Conservation (phyloP, 192 early-diverging fungal species). For the Coemansia sp. region DNA sequence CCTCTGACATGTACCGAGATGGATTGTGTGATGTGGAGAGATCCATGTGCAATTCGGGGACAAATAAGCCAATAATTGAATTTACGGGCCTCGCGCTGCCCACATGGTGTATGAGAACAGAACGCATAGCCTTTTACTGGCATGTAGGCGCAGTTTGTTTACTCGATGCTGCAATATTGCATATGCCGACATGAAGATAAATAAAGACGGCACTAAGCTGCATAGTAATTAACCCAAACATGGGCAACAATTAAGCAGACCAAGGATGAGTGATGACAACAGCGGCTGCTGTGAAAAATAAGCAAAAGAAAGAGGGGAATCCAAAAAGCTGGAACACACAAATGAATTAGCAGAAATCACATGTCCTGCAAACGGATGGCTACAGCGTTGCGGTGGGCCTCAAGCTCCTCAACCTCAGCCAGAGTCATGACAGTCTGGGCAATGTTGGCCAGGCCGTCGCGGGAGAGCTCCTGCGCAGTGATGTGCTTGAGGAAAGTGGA, state of each 20-base stretch:
- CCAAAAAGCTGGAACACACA: background rate
- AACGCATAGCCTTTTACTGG: background rate
- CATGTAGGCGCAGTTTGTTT: background rate
- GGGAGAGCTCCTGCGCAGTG: constrained; percentile 87
- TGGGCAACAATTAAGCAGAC: background rate
- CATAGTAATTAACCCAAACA: background rate
- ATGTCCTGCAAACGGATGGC: constrained; percentile 73
- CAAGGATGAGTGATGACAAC: background rate
- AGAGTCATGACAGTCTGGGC: constrained; percentile 92
- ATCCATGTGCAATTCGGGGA: constrained; percentile 1
- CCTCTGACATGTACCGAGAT: background rate
- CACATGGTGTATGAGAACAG: constrained; percentile 1
- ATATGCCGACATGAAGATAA: background rate
- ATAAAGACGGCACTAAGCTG: background rate
- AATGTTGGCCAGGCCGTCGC: constrained; percentile 77
- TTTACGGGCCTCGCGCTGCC: constrained; percentile 2
- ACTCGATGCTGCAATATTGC: background rate
- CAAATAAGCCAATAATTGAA: constrained; percentile 2
- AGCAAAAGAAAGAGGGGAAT: background rate
- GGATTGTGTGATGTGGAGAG: background rate
- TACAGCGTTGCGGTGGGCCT: constrained; percentile 97
- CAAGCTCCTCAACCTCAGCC: constrained; percentile 93
- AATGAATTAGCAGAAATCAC: constrained; percentile 1
- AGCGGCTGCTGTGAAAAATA: background rate
- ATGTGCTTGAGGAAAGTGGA: constrained; percentile 96